Evolutionary conservation across 169 alveolate genomes (phyloP), one percentile per base, ranked within the genome.

Genomic region (Eimeria zaria): DNA sequence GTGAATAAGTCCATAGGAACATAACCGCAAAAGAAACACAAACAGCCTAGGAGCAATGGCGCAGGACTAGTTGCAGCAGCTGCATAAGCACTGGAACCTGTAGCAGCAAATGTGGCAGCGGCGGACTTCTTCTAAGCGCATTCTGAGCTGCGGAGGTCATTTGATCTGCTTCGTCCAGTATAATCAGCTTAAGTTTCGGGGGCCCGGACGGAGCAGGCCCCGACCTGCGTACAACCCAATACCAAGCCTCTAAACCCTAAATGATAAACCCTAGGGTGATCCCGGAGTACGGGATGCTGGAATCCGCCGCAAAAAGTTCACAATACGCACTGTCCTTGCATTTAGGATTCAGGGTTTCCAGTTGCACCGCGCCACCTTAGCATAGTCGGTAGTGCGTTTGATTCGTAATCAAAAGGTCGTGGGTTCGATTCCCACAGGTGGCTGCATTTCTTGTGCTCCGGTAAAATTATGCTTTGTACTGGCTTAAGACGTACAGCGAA

Each of bases 81-180:
- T 11, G 90, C 90, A 46, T 22, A 69, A 83, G 27, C 1, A 83
- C 30, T 71, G 16, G 27, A 5, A 14, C 30, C 1, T 55, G 51
- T 8, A 5, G 41, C n/a, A 58, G 95, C 81, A 11, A 60, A 1
- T 4, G 80, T n/a, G 60, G 83, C 39, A 88, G 30, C 22, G 33
- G 12, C 81, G 44, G 73, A 97, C 98, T 99, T 97, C 99, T 98
- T 96, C 99, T 98, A 85, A 99, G 97, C 22, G 99, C 99, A 97
- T 98, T 98, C 97, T 99, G 99, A n/a, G 99, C 99, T 55, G 99
- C 99, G 48, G 98, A 98, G 0, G 99, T 99, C 99, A 99, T 99
- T 97, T 98, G 99, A 97, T 99, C 99, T 74, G 99, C 99, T 97
- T 99, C 99, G 98, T 99, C 99, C 71, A 99, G 97, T 76, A 99